Evolutionary conservation across 148 eudicot genomes (phyloP), one percentile per base, ranked within the genome.

Genomic region (Agrostemma githago): DNA sequence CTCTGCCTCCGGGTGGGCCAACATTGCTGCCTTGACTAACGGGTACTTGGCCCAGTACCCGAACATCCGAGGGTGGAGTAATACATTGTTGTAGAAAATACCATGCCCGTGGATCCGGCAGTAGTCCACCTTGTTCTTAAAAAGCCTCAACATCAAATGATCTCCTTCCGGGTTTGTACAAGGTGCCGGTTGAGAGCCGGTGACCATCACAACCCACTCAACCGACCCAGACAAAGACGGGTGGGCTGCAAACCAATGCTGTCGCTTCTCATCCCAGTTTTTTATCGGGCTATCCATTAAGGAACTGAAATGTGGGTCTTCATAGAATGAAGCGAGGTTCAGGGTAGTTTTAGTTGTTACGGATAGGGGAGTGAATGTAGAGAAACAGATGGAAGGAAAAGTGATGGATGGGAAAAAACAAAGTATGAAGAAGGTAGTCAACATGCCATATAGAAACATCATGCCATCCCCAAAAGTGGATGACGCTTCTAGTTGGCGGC

Each of bases 101-200:
- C 86, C 93, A 68, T 83, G 79, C 39, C 93, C 93, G 61, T 90
- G 97, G 68, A 86, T 85, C 43, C 97, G 81, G 43, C 93, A 85
- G 77, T 92, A 92, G 21, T 92, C 97, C 43, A 92, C 93, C 78
- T 92, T 92, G 78, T 92, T 92, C 80, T 92, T 92, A 71, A 92
- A 90, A 11, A 88, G 76, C 73, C 87, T 77, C 42, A 92, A 80
- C 16, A 88, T 78, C 11, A 90, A 21, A 66, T 90, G 85, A 26
- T 92, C 98, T 0, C 96, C 98, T 48, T 79, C 81, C 8, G 88
- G 92, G 77, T 53, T 70, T 5, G 61, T 70, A 53, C 72, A 70
- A 4, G 72, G 72, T 4, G 14, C 54, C 34, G 72, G 61, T 70
- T 70, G 72, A 34, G 72, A 51, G 5, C 72, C 72, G 6, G 72